These are phyloP conservation scores for Coccomyxa sp. DNA, from an alignment of 139 green algal species.

Conservation along the genomic window DNA sequence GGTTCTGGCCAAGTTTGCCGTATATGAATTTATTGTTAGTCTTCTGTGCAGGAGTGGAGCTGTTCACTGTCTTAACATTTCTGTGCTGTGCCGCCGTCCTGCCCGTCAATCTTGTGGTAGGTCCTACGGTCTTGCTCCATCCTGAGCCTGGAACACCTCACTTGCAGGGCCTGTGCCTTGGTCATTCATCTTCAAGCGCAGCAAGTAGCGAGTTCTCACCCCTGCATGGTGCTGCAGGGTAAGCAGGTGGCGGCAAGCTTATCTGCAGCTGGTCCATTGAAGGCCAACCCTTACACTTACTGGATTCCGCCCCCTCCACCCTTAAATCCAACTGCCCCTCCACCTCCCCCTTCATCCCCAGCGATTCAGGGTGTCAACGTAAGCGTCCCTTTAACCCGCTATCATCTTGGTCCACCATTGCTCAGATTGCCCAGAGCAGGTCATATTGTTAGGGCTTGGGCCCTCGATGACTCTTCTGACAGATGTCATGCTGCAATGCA, in stretches of 20 bases:
- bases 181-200: not conserved
- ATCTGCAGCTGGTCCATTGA: not conserved
- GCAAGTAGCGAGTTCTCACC: not conserved
- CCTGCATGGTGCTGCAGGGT: not conserved
- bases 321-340: not conserved
- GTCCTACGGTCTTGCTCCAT: not conserved
- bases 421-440: too few species aligned
- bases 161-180: not conserved
- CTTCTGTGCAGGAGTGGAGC: not conserved
- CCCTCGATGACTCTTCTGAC: not conserved
- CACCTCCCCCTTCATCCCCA: not conserved
- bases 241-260: not conserved
- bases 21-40: not conserved
- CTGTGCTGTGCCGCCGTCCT: not conserved
- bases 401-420: not conserved
- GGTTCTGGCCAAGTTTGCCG: not conserved
- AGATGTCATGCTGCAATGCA: not conserved
- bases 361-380: not conserved
- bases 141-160: not conserved
- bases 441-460: not conserved
- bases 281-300: slow-evolving; percentile 7
- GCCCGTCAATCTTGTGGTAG: not conserved
- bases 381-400: not conserved
- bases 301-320: slow-evolving; percentile 16
- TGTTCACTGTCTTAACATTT: not conserved